Base-by-base conservation (phyloP, 2,329 filamentous ascomycete genomes). In the Aspergillus vadensis region DNA sequence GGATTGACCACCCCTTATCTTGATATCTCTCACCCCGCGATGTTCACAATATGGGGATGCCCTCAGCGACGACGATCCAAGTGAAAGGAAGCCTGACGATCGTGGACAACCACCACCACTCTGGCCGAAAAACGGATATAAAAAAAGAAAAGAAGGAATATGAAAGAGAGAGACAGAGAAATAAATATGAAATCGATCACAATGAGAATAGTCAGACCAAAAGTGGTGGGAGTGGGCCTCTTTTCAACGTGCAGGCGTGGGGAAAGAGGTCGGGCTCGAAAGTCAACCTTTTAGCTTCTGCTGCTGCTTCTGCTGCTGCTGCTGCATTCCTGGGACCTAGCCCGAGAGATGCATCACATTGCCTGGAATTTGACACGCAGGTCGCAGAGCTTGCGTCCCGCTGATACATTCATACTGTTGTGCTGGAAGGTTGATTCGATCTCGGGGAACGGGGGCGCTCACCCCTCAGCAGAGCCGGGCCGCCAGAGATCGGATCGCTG, bases 291-390 rank as follows among this genome's bases (percentile, higher is more conserved):
- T 59, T 59, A 58, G 63, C 56, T 36, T 36, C 30, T 32, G 30
- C 30, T 32, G 30, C 30, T 30, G 27, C 21, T 23, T 5, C 21
- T 25, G 23, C 32, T 36, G 32, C 32, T 36, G 32, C 30, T 58
- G 51, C 58, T 59, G 63, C 58, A 56, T 58, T 61, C 60, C 57
- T 65, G 61, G 54, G 61, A 58, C 65, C 61, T 62, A 65, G 65
- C 56, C 67, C 61, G 65, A 62, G 67, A 65, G 67, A 73, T 67
- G 66, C 65, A 70, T 73, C 71, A 74, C 69, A 71, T 74, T 67
- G 63, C 64, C 67, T 63, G 61, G 58, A 58, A 63, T 60, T 63
- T 67, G 62, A 65, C 65, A 65, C 66, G 64, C 69, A 70, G 65
- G 59, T 62, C 59, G 59, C 60, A 62, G 60, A 67, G 49, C 47